Evolutionary conservation across 306 rosid species (phyloP), one percentile per base, ranked within the genome.

Genomic region (Sicyos edulis): DNA sequence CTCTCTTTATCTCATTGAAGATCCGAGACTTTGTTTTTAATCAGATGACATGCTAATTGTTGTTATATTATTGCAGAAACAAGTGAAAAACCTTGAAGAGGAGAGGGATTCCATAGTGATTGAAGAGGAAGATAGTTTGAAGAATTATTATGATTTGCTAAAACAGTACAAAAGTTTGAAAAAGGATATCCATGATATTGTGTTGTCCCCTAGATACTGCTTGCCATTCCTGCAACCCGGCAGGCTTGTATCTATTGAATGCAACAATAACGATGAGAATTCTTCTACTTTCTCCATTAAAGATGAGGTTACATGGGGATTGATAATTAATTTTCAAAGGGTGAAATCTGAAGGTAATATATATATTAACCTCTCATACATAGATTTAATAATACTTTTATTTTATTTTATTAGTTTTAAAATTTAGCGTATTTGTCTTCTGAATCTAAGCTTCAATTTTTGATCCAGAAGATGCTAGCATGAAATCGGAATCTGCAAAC

Each of bases 221-320:
- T 83, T 93, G 70, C 97, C 96, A 16, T 90, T 83, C 82, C 76
- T 93, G 82, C 92, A 90, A 85, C 89, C 97, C 6, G 96, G 97
- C 76, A 87, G 97, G 81, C 97, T 90, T 58, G 92, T 93, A 54
- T 85, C 87, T 51, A 81, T 90, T 60, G 82, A 83, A 67, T 88
- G 92, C 83, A 47, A 82, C 65, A 64, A 76, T 52, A 72, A 47
- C 55, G 81, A 82, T 77, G 92, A 81, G 61, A 78, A 66, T 75
- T 73, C 83, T 44, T 15, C 82, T 60, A 75, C 83, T 40, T 75
- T 87, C 71, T 84, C 89, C 52, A 60, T 78, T 6, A 83, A 88
- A 79, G 91, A 88, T 60, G 86, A 72, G 49, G 79, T 88, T 83
- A 91, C 97, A 17, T 93, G 96, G 99, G 99, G 96, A 7, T 83